phyloP scores from a whole-genome alignment of 768 basidiomycete species.

The Hericium erinaceus region DNA sequence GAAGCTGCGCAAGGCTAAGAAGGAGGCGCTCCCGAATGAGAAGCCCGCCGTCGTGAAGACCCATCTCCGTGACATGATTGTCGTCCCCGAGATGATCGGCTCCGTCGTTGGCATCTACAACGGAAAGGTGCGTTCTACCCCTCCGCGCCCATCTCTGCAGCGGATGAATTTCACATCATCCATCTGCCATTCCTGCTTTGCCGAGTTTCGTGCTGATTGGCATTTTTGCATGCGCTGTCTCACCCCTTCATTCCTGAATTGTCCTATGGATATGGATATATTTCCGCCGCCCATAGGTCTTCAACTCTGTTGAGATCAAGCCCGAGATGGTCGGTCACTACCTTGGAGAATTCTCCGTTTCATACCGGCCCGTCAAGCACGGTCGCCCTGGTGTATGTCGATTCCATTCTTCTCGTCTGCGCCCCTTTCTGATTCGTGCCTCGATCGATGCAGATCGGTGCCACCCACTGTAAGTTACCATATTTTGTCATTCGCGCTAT shows the following conservation, averaged over 20 bases:
- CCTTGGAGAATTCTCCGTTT: constrained; percentile 94
- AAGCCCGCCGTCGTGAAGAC: constrained; percentile 99
- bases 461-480: constrained; percentile 69
- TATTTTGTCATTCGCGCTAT: neutral
- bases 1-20: constrained; percentile 99
- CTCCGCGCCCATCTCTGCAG: neutral
- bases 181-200: neutral
- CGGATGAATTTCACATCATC: neutral
- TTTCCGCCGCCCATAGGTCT: constrained; percentile 39
- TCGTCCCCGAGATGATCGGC: constrained; percentile 99
- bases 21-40: constrained; percentile 97
- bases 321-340: constrained; percentile 99
- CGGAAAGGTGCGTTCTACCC: constrained; percentile 59
- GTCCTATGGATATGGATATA: neutral
- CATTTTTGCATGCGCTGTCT: neutral
- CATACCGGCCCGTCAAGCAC: constrained; percentile 98
- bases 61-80: constrained; percentile 98
- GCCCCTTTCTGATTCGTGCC: constrained; percentile 10
- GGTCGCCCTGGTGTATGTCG: constrained; percentile 93
- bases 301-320: constrained; percentile 98
- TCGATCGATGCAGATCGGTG: constrained; percentile 55
- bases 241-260: neutral
- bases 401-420: neutral
- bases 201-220: neutral
- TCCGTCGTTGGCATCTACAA: constrained; percentile 98